Evolutionary conservation across 192 early-diverging fungal genomes (phyloP), one percentile per base, ranked within the genome.

Genomic region (Backusella liffmaniae): DNA sequence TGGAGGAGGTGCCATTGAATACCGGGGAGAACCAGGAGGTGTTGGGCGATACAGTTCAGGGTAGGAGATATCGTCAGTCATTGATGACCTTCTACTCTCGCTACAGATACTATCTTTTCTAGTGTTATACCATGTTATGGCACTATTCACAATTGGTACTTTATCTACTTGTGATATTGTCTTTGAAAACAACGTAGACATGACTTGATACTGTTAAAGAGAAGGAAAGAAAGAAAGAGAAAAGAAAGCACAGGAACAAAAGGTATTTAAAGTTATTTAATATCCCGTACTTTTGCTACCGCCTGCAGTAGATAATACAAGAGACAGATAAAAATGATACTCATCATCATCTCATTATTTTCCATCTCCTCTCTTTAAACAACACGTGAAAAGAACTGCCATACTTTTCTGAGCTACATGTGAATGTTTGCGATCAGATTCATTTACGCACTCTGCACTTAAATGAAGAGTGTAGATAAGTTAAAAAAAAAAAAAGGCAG

Each of bases 1-100:
- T 29, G 73, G 66, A 41, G 76, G 70, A 3, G 76, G 76, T 30
- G 62, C 34, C 29, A 49, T 49, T 44, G 76, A 59, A 66, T 76
- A 71, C 1, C 39, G 42, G 18, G 66, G 68, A 10, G 67, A 71
- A 7, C 51, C 65, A 16, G 65, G 67, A 36, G 68, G 23, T 56
- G 67, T 73, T n/a, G 37, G 9, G 37, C 72, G 72, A 59, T 26
- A 59, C 53, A 59, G 26, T 59, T 59, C 53, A 26, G n/a, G 53
- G 53, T 59, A 59, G 9, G 53, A 12, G 21, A 59, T 59, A 21
- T 59, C 53, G 53, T 9, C 21, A 23, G 21, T 2, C 5, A 56
- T 36, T 41, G 46, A 36, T 73, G 26, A 18, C 49, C 72, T 46
- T 32, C 49, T 56, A 26, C 15, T 30, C 16, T 62, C 23, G 18